These are phyloP conservation scores for Dictyostelium purpureum DNA, from an alignment of 78 protist genomes.

Conservation along the genomic window DNA sequence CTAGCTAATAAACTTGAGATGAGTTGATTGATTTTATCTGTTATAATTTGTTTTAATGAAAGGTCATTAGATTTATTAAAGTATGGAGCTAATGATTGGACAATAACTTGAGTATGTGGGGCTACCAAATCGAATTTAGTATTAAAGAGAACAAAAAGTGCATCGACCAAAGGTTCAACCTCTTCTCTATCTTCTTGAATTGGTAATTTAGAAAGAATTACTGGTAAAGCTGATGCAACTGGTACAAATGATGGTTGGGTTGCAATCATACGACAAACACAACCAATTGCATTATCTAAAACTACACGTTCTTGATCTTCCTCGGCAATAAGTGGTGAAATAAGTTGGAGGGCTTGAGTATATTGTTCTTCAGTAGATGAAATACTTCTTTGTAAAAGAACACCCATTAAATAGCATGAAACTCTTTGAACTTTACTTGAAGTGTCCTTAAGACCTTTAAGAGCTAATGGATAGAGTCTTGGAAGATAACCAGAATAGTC, in stretches of 20 bases:
- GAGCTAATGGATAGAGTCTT: background rate
- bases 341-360: background rate
- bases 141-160: background rate
- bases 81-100: constrained; percentile 1
- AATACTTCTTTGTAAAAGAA: constrained; percentile 5
- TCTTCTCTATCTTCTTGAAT: constrained; percentile 52
- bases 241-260: constrained; percentile 27
- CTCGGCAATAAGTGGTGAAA: constrained; percentile 13
- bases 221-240: background rate
- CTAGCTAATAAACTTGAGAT: background rate
- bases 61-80: background rate
- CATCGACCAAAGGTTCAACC: constrained; percentile 20
- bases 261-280: constrained; percentile 36
- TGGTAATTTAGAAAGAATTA: constrained; percentile 38
- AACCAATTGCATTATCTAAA: constrained; percentile 65
- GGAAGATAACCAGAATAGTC: background rate
- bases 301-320: background rate
- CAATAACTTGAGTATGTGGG: constrained; percentile 7
- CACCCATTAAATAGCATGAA: constrained; percentile 42
- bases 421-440: constrained; percentile 31
- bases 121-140: background rate
- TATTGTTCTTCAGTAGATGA: constrained; percentile 23
- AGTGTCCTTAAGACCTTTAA: constrained; percentile 26
- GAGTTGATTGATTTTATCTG: background rate
- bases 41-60: background rate